Evolutionary conservation across 768 basidiomycete genomes (phyloP).

Genomic region (Collybia sordida): DNA sequence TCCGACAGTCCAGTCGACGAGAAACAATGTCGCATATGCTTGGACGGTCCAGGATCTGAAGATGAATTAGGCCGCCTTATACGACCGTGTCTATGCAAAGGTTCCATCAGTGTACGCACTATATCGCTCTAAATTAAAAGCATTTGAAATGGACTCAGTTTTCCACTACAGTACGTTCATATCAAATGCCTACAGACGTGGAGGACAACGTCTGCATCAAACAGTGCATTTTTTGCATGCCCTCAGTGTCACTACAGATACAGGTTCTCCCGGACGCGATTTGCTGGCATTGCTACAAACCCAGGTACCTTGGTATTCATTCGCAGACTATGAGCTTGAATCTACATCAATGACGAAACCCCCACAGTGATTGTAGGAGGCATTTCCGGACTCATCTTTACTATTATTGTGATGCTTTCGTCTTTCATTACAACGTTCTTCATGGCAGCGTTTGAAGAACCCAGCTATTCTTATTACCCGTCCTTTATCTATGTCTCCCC

Average conservation of each 20-base stretch:
- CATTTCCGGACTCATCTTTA: constrained; percentile 62
- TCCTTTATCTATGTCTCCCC: constrained; percentile 50
- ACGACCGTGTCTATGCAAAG: constrained; percentile 77
- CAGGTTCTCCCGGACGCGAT: constrained; percentile 69
- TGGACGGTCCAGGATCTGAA: constrained; percentile 65
- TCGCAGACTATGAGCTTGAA: background rate
- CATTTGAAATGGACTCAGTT: constrained; percentile 12
- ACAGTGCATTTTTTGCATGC: constrained; percentile 74
- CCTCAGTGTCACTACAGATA: constrained; percentile 81
- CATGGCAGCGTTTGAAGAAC: constrained; percentile 60
- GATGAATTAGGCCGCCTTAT: constrained; percentile 71
- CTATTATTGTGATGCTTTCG: constrained; percentile 61
- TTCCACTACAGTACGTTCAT: constrained; percentile 72
- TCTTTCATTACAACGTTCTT: constrained; percentile 72
- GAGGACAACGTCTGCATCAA: constrained; percentile 62
- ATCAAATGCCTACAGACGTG: constrained; percentile 75
- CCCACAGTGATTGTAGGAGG: constrained; percentile 61
- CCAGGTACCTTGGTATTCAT: constrained; percentile 44
- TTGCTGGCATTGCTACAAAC: constrained; percentile 76
- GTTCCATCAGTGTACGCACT: constrained; percentile 62
- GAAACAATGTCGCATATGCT: constrained; percentile 83
- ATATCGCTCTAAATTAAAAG: constrained; percentile 1
- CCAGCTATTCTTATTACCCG: constrained; percentile 37
- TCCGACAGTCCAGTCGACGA: constrained; percentile 29
- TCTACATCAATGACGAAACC: background rate